Conservation (phyloP, 2,329 filamentous ascomycete species). For the Stemphylium vesicarium region DNA sequence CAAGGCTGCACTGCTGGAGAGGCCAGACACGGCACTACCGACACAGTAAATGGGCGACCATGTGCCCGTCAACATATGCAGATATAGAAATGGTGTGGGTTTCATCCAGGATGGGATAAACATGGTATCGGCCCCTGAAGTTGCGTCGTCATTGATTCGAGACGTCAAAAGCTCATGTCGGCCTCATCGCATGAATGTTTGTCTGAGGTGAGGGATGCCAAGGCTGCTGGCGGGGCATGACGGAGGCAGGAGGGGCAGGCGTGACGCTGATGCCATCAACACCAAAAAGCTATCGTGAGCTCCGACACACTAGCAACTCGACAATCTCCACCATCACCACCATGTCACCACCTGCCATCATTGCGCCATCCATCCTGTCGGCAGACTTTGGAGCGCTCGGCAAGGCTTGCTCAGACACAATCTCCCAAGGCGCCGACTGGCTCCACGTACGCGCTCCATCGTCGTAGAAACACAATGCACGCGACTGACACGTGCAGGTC, state of each 20-base stretch:
- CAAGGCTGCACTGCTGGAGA: no score
- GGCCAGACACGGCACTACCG: no score
- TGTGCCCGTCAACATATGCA: no score
- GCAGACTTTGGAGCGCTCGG: constrained; percentile 93
- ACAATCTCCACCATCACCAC: constrained; percentile 31
- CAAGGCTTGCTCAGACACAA: constrained; percentile 83
- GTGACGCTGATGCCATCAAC: constrained; percentile 37
- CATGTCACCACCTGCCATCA: constrained; percentile 92
- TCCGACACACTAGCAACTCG: constrained; percentile 30
- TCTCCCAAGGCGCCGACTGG: constrained; percentile 75
- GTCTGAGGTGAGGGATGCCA: constrained; percentile 18
- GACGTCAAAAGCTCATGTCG: neutral
- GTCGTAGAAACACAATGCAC: constrained; percentile 1
- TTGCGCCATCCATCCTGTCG: constrained; percentile 96
- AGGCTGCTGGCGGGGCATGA: constrained; percentile 19
- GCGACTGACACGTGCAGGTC: constrained; percentile 78
- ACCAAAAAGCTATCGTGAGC: constrained; percentile 42
- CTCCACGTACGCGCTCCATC: constrained; percentile 43
- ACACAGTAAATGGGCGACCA: no score
- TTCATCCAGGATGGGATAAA: no score
- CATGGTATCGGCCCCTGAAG: no score
- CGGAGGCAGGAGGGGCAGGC: constrained; percentile 29
- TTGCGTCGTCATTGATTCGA: no score
- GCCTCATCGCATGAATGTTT: neutral
- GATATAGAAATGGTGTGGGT: no score